phyloP scores from a whole-genome alignment of 352 stramenopile genomes.

The Globisporangium rhizosaccharum region DNA sequence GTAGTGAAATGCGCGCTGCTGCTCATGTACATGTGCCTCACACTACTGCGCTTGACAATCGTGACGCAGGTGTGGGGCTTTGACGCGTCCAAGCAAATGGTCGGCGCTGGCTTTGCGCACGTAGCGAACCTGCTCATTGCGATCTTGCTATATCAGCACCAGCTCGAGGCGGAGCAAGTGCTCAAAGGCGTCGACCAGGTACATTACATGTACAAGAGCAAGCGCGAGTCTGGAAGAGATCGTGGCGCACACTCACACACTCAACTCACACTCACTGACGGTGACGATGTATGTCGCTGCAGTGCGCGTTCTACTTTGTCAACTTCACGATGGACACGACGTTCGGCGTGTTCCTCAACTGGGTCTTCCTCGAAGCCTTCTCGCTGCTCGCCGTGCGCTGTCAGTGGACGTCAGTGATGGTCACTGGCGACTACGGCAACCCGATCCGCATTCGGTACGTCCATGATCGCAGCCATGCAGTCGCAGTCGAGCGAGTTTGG shows the following conservation, averaged over 20 bases:
- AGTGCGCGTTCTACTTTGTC: slow-evolving; percentile 88
- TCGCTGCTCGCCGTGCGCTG: slow-evolving; percentile 49
- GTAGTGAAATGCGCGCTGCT: too few species aligned
- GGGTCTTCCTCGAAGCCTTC: slow-evolving; percentile 58
- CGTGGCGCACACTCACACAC: background rate
- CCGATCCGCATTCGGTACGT: slow-evolving; percentile 42
- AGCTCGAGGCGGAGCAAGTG: slow-evolving; percentile 16
- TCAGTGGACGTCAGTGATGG: slow-evolving; percentile 51
- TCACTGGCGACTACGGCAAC: slow-evolving; percentile 75
- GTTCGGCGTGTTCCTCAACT: slow-evolving; percentile 82
- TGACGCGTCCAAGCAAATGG: slow-evolving; percentile 83
- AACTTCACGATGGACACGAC: slow-evolving; percentile 88
- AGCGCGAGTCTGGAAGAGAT: too few species aligned
- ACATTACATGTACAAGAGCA: background rate
- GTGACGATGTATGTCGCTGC: background rate
- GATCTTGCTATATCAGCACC: slow-evolving; percentile 65
- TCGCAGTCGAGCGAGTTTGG: background rate
- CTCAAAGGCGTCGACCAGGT: slow-evolving; percentile 44
- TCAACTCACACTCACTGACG: background rate
- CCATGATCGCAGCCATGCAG: background rate
- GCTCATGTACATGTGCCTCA: too few species aligned
- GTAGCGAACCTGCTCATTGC: slow-evolving; percentile 84
- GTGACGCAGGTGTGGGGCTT: slow-evolving; percentile 65
- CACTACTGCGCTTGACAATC: background rate
- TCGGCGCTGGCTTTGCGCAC: slow-evolving; percentile 79